Evolutionary conservation across 169 alveolate genomes (phyloP).

Genomic region (Neospora caninum): DNA sequence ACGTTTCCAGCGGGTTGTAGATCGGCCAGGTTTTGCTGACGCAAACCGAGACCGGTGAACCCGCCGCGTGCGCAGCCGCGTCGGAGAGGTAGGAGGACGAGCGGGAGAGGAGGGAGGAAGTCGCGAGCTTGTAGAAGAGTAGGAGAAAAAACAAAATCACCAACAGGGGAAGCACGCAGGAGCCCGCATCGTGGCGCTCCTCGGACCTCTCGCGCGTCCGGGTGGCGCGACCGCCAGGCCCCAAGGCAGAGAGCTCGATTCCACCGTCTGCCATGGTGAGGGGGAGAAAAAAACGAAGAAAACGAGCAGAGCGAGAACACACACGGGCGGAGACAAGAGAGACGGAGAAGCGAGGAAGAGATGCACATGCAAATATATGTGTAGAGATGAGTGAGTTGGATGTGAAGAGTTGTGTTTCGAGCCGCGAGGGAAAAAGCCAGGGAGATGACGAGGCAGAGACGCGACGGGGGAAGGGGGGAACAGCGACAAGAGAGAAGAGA

Average conservation of each 20-base stretch:
- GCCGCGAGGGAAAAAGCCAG: too few relatives aligned
- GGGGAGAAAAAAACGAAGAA: background rate
- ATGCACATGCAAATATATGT: background rate
- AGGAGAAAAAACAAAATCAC: background rate
- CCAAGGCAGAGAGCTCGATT: background rate
- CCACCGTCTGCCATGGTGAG: background rate
- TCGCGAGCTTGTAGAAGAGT: constrained; percentile 1
- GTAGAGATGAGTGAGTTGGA: background rate
- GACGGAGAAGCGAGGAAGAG: background rate
- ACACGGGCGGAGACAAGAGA: background rate
- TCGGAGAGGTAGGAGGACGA: constrained; percentile 10
- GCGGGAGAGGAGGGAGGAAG: background rate
- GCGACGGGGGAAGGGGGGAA: background rate
- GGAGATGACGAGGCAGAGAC: too few relatives aligned
- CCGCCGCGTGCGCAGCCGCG: background rate
- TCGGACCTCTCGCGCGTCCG: background rate
- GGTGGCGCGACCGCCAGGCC: background rate
- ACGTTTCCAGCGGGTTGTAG: constrained; percentile 49
- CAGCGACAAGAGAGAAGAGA: background rate
- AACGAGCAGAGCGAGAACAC: too few relatives aligned
- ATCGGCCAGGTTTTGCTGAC: constrained; percentile 53
- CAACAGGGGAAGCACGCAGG: background rate
- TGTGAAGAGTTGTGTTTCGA: too few relatives aligned
- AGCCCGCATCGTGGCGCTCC: background rate
- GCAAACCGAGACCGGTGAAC: background rate